phyloP scores from a whole-genome alignment of 2,329 filamentous ascomycete species.

The Fusarium fujikuroi region DNA sequence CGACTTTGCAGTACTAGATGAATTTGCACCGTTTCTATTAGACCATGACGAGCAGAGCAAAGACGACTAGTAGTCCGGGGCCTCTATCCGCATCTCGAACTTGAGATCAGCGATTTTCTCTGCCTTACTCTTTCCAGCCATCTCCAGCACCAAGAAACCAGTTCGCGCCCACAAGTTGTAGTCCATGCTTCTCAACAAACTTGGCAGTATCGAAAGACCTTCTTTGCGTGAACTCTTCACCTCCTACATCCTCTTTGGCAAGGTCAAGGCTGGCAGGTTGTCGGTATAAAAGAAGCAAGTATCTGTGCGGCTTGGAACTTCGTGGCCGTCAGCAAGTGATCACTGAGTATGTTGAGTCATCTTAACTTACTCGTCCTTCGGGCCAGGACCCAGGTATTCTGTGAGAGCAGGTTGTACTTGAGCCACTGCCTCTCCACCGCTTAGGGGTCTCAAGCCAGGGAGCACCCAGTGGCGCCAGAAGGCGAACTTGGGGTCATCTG shows the following conservation, averaged over 20 bases:
- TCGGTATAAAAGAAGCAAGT: conserved; percentile 58
- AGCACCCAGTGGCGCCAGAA: conserved; percentile 67
- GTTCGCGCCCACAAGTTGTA: conserved; percentile 55
- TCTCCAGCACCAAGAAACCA: conserved; percentile 61
- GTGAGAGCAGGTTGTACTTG: conserved; percentile 52
- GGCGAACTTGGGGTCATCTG: conserved; percentile 64
- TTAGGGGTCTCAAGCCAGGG: conserved; percentile 51
- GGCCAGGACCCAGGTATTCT: conserved; percentile 56
- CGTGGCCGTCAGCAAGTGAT: neutral
- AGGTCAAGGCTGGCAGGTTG: conserved; percentile 52
- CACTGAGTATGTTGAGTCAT: neutral
- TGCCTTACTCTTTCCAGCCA: conserved; percentile 50
- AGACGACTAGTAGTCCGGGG: no score
- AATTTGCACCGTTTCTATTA: neutral
- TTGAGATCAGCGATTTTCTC: neutral
- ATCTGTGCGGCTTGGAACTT: conserved; percentile 61
- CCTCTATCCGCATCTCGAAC: neutral
- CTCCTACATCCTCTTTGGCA: conserved; percentile 56
- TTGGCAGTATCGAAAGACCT: conserved; percentile 54
- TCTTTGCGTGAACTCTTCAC: conserved; percentile 58
- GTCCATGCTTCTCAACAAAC: conserved; percentile 52
- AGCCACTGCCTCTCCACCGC: conserved; percentile 36
- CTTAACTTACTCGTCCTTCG: conserved; percentile 57
- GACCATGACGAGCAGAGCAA: neutral
- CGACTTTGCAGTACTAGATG: no score